Evolutionary conservation across 176 grass and related monocot genomes (phyloP), one percentile per base, ranked within the genome.

Genomic region (Musa acuminata): DNA sequence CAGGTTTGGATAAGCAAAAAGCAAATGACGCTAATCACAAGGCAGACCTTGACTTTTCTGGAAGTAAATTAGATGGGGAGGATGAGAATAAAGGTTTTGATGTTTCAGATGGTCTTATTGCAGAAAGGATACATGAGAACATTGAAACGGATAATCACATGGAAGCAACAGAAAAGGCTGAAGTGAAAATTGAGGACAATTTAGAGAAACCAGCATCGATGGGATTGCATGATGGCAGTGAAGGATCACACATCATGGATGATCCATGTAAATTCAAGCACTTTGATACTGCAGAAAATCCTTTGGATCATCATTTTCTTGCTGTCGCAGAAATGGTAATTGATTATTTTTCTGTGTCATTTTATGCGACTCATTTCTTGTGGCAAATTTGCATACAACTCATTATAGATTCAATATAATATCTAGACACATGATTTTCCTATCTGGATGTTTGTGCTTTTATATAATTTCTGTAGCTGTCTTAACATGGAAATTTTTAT

Each of bases 281-380:
- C 75, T 99, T 99, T 77, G 95, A 99, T 86, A 74, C 94, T 82
- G 55, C 81, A 70, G 84, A 89, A 75, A 91, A 87, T 79, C 86
- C 90, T 50, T 67, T 53, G 11, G 95, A 99, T 49, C 90, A 99
- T 83, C 90, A 91, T 85, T 99, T 84, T 76, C 75, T 91, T 72
- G 82, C 77, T 79, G 87, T 83, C 69, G 88, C 64, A 59, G 80
- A 66, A 27, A 84, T 71, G 75, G 90, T 91, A 77, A 74, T 25
- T 77, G 64, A 21, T 80, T 1, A 66, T 77, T 67, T 20, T 64
- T 22, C 52, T 62, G 3, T n/a, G n/a, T 43, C 52, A 19, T 58
- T 78, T 21, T 20, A 20, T 55, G 63, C 50, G 22, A 20, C 16
- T 54, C 49, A 54, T 78, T 25, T 78, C 16, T 55, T 77, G 71